Conservation (phyloP, 306 rosid species). For the Cyamopsis tetragonoloba region DNA sequence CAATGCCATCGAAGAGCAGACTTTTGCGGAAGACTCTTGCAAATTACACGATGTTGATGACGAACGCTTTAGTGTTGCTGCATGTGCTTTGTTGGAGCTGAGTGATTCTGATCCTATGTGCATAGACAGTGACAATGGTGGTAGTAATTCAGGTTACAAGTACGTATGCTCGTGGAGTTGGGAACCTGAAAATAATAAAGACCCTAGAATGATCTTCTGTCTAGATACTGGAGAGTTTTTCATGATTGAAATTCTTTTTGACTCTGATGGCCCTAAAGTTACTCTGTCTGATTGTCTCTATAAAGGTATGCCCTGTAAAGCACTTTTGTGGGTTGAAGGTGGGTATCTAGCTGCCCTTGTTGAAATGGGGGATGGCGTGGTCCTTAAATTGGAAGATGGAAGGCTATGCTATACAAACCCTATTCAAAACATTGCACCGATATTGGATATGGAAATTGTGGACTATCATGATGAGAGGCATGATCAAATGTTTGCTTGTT, state of each 20-base stretch:
- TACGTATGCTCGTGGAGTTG: constrained; percentile 88
- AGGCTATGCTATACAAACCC: constrained; percentile 56
- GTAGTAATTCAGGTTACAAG: constrained; percentile 49
- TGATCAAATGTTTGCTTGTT: constrained; percentile 90
- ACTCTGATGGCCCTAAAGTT: constrained; percentile 56
- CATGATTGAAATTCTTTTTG: constrained; percentile 64
- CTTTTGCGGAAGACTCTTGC: constrained; percentile 64
- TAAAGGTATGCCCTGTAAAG: constrained; percentile 73
- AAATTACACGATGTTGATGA: constrained; percentile 83
- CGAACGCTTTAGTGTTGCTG: constrained; percentile 81
- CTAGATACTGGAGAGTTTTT: constrained; percentile 82
- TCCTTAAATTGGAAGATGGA: constrained; percentile 74
- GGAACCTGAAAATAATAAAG: constrained; percentile 63
- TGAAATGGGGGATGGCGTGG: constrained; percentile 95
- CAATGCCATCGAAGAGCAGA: constrained; percentile 61
- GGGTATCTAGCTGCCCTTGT: constrained; percentile 80
- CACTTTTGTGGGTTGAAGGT: constrained; percentile 82
- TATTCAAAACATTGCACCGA: constrained; percentile 85
- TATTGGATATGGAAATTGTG: constrained; percentile 78
- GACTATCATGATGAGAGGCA: constrained; percentile 86
- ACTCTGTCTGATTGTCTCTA: constrained; percentile 80
- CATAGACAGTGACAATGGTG: constrained; percentile 64
- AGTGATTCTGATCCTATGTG: constrained; percentile 94
- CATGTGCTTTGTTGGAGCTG: constrained; percentile 83
- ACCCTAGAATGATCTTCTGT: constrained; percentile 68